Conservation (phyloP, 306 rosid species). For the Myrica gale region DNA sequence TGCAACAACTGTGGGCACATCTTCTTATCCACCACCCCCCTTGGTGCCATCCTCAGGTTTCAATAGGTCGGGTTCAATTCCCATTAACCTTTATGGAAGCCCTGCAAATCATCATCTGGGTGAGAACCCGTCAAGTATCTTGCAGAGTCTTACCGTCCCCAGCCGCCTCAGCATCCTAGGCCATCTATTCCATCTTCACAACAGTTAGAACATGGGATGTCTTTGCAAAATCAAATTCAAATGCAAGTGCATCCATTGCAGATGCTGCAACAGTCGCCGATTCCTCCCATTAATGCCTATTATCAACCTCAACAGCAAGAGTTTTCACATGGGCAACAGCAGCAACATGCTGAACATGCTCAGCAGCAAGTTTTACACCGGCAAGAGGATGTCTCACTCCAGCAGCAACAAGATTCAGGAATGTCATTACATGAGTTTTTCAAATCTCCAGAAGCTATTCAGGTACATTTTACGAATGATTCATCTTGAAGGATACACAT, state of each 20-base stretch:
- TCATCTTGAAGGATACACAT: not conserved
- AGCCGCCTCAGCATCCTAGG: conserved; percentile 93
- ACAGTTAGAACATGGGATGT: conserved; percentile 66
- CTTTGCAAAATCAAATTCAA: conserved; percentile 57
- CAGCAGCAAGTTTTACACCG: conserved; percentile 42
- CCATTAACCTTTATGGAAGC: conserved; percentile 50
- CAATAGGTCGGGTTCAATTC: conserved; percentile 61
- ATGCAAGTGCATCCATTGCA: conserved; percentile 54
- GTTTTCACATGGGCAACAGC: conserved; percentile 45
- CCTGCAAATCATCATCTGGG: conserved; percentile 65
- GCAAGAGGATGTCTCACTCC: conserved; percentile 46
- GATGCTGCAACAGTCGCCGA: conserved; percentile 75
- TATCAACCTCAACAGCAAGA: conserved; percentile 67
- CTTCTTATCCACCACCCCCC: conserved; percentile 52
- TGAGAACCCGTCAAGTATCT: conserved; percentile 55
- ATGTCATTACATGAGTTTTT: conserved; percentile 84
- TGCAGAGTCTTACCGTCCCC: conserved; percentile 69
- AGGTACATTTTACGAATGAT: conserved; percentile 43
- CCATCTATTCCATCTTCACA: conserved; percentile 72
- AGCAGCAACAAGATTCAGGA: conserved; percentile 66
- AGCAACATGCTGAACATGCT: conserved; percentile 56
- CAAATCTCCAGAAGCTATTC: conserved; percentile 96
- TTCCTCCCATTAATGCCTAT: conserved; percentile 61
- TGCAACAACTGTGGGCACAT: conserved; percentile 48
- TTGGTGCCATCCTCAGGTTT: conserved; percentile 51